Evolutionary conservation across 2,329 filamentous ascomycete genomes (phyloP).

Genomic region (Pseudopyricularia cyperi): DNA sequence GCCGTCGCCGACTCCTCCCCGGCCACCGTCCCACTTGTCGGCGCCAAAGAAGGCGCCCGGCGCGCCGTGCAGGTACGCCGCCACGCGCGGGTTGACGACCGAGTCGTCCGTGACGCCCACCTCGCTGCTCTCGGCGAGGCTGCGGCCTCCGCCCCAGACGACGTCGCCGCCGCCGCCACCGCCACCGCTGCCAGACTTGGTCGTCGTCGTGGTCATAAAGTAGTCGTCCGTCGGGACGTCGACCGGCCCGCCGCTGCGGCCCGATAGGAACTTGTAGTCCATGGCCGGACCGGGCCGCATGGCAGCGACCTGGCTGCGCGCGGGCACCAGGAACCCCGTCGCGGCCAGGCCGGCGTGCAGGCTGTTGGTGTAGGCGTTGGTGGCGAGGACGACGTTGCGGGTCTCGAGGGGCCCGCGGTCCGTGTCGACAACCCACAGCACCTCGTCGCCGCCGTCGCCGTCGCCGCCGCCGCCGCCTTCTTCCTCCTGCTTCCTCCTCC

Average conservation of each 20-base stretch:
- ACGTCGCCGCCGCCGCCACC: slow-evolving; percentile 33
- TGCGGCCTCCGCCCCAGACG: slow-evolving; percentile 47
- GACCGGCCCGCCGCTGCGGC: slow-evolving; percentile 1
- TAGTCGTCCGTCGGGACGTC: slow-evolving; percentile 34
- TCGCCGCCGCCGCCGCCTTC: slow-evolving; percentile 7
- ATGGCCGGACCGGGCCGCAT: slow-evolving; percentile 23
- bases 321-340: slow-evolving; percentile 53
- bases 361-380: slow-evolving; percentile 37
- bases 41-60: slow-evolving; percentile 37
- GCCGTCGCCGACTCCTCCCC: not conserved
- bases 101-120: slow-evolving; percentile 45
- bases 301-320: slow-evolving; percentile 39
- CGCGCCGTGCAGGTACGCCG: slow-evolving; percentile 30
- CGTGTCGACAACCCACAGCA: slow-evolving; percentile 26
- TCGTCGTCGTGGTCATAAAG: slow-evolving; percentile 46
- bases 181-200: slow-evolving; percentile 23
- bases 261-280: not conserved
- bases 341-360: slow-evolving; percentile 30
- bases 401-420: slow-evolving; percentile 26
- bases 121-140: slow-evolving; percentile 18
- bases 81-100: slow-evolving; percentile 32
- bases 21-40: slow-evolving; percentile 28
- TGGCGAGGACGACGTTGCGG: slow-evolving; percentile 33
- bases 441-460: not conserved
- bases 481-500: too few species aligned